A percentile compares a stretch with the other conserved stretches of the same genome.
Conservation (phyloP, 1,139 yeast genomes). For the Petasospora rhodanensis region DNA sequence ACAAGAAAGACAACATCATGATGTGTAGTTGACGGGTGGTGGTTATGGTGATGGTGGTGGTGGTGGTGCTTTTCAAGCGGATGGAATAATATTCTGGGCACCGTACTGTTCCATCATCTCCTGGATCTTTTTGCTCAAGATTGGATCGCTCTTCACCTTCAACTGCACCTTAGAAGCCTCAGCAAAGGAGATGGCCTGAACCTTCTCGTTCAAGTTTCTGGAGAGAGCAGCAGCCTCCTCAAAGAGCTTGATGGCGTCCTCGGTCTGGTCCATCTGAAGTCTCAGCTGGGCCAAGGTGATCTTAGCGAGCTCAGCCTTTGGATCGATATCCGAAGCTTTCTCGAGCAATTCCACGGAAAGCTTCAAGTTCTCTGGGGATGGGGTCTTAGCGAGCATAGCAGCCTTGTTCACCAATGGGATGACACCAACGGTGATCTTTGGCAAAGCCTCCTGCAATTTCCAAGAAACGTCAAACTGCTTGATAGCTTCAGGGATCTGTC, state of each 20-base stretch:
- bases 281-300: constrained; percentile 87
- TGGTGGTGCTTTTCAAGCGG: too few species aligned
- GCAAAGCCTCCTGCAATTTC: constrained; percentile 58
- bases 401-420: constrained; percentile 92
- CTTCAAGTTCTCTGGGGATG: constrained; percentile 45
- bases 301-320: constrained; percentile 84
- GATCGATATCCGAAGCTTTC: constrained; percentile 79
- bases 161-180: constrained; percentile 87
- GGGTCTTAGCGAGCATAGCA: constrained; percentile 59
- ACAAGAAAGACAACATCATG: too few species aligned
- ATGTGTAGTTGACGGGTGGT: too few species aligned
- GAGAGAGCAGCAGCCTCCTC: constrained; percentile 80
- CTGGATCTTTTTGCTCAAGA: constrained; percentile 42
- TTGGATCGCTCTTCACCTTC: constrained; percentile 63
- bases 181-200: constrained; percentile 88
- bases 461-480: constrained; percentile 86
- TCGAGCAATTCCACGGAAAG: constrained; percentile 67
- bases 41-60: too few species aligned
- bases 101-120: constrained; percentile 35
- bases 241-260: constrained; percentile 76
- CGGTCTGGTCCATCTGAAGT: constrained; percentile 76
- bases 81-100: constrained; percentile 22
- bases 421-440: constrained; percentile 67
- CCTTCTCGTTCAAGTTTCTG: constrained; percentile 80
- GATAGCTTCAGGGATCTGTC: constrained; percentile 66